phyloP scores from a whole-genome alignment of 768 basidiomycete species.

The Pleurotus giganteus region DNA sequence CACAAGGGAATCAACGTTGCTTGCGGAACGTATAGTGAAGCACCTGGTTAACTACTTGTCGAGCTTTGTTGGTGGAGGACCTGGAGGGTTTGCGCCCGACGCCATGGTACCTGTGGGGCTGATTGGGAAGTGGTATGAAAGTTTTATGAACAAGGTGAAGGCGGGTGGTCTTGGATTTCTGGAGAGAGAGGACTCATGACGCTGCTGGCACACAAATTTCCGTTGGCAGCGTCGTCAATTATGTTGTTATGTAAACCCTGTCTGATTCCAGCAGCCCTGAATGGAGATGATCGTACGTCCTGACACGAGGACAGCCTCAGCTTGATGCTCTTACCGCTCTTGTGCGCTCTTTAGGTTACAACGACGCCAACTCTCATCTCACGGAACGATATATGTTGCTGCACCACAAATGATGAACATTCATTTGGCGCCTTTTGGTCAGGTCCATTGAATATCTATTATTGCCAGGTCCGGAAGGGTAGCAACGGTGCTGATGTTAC shows the following conservation, averaged over 20 bases:
- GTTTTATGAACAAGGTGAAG: slow-evolving; percentile 55
- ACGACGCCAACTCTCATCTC: too few species aligned
- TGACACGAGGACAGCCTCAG: too few species aligned
- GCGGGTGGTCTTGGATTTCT: slow-evolving; percentile 62
- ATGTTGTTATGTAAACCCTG: slow-evolving; percentile 1
- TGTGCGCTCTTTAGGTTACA: too few species aligned
- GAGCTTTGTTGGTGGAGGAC: slow-evolving; percentile 51
- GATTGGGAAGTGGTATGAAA: slow-evolving; percentile 72
- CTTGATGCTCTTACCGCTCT: too few species aligned
- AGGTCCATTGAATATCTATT: background rate
- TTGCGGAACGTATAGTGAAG: slow-evolving; percentile 71
- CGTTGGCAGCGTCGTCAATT: background rate
- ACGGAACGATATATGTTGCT: too few species aligned
- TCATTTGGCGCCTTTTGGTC: background rate
- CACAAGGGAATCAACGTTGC: slow-evolving; percentile 43
- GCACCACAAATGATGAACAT: too few species aligned
- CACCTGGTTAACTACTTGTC: slow-evolving; percentile 76
- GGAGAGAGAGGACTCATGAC: slow-evolving; percentile 42
- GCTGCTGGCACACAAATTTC: slow-evolving; percentile 2
- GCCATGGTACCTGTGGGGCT: slow-evolving; percentile 59
- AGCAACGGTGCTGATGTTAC: background rate
- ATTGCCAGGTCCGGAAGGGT: background rate
- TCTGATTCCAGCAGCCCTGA: background rate
- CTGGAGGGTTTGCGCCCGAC: slow-evolving; percentile 39
- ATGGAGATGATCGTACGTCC: background rate